These are phyloP conservation scores for Grosmannia penicillata DNA, from an alignment of 2,329 filamentous ascomycete species.

Conservation along the genomic window DNA sequence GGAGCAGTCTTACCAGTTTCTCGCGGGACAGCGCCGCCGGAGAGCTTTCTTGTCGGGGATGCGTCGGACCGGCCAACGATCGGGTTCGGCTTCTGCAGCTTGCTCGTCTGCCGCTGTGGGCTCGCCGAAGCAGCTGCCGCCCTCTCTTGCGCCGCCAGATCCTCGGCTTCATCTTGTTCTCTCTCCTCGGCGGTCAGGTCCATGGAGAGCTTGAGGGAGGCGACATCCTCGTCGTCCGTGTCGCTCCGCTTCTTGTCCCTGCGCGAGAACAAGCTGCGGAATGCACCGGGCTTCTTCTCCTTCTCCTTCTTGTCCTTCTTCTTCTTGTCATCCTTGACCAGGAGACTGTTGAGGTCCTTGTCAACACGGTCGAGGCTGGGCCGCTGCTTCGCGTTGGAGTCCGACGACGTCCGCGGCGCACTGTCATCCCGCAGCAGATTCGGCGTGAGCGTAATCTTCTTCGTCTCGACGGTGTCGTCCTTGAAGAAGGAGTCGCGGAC, in stretches of 20 bases:
- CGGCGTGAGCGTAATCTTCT: conserved; percentile 93
- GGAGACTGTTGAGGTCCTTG: conserved; percentile 32
- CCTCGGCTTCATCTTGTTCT: conserved; percentile 23
- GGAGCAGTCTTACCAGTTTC: conserved; percentile 23
- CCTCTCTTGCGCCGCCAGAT: conserved; percentile 32
- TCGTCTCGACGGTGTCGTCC: conserved; percentile 86
- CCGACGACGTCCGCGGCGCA: conserved; percentile 32
- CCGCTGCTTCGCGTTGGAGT: conserved; percentile 43
- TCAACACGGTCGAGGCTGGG: conserved; percentile 62
- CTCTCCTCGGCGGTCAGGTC: background rate
- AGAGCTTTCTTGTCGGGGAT: conserved; percentile 28
- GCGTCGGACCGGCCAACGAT: conserved; percentile 18
- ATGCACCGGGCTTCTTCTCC: conserved; percentile 41
- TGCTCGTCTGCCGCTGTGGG: conserved; percentile 45
- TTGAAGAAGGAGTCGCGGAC: conserved; percentile 94
- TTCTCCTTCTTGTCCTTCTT: conserved; percentile 63
- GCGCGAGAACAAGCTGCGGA: conserved; percentile 47
- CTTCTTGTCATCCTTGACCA: conserved; percentile 55
- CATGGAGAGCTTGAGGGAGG: conserved; percentile 10
- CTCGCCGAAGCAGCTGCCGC: conserved; percentile 24
- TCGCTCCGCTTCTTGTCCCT: conserved; percentile 43
- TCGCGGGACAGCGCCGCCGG: conserved; percentile 14
- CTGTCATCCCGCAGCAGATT: conserved; percentile 78
- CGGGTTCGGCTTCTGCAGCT: conserved; percentile 30
- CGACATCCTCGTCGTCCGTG: conserved; percentile 47